phyloP scores from a whole-genome alignment of 169 alveolate genomes.

The Cryptosporidium parvum region DNA sequence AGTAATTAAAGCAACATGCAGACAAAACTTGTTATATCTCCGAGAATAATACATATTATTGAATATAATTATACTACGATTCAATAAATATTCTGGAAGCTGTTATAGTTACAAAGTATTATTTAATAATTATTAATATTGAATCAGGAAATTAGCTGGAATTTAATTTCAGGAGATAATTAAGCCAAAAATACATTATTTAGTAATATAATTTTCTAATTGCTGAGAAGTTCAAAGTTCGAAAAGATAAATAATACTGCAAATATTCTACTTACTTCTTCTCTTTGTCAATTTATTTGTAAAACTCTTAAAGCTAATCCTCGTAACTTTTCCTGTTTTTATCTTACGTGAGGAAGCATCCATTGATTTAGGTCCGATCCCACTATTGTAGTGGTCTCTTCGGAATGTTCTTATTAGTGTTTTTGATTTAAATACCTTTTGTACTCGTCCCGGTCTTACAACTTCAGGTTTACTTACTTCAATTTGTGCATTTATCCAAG shows the following conservation, averaged over 20 bases:
- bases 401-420: background rate
- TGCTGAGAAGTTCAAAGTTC: too few relatives aligned
- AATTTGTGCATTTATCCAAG: constrained; percentile 31
- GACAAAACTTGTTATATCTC: background rate
- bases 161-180: background rate
- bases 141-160: background rate
- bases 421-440: constrained; percentile 10
- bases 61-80: background rate
- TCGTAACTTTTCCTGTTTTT: background rate
- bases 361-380: background rate
- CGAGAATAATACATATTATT: background rate
- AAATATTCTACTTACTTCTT: background rate
- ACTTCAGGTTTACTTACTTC: background rate
- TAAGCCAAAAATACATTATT: background rate
- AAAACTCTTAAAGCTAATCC: background rate
- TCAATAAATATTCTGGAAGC: background rate
- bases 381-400: background rate
- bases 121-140: too few relatives aligned
- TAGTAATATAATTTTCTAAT: too few relatives aligned
- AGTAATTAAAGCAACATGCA: too few relatives aligned
- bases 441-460: background rate
- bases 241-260: background rate
- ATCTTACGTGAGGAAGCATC: background rate
- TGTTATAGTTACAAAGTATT: background rate
- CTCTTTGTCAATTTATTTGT: background rate